These are phyloP conservation scores for Hyphopichia buzzinii DNA, from an alignment of 1,139 yeast species.

Conservation along the genomic window DNA sequence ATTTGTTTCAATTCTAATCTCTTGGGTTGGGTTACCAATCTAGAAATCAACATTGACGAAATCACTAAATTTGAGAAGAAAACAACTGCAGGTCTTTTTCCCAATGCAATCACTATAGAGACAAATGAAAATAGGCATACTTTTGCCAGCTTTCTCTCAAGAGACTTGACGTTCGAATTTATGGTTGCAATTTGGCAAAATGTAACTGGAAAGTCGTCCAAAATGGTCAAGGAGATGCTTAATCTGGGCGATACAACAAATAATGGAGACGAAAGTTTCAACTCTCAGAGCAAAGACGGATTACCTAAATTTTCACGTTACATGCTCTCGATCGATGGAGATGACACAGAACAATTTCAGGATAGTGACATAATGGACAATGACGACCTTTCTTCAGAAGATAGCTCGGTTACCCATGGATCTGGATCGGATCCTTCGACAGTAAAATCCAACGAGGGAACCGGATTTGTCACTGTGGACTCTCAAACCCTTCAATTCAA, in stretches of 20 bases:
- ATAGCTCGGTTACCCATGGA: conserved; percentile 4
- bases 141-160: conserved; percentile 83
- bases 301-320: conserved; percentile 24
- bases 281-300: conserved; percentile 7
- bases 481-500: conserved; percentile 26
- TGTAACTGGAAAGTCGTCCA: conserved; percentile 23
- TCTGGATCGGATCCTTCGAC: background rate
- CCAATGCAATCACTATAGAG: conserved; percentile 82
- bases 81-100: conserved; percentile 84
- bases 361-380: conserved; percentile 8
- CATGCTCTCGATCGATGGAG: conserved; percentile 35
- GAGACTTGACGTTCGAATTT: conserved; percentile 76
- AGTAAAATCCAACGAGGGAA: conserved; percentile 1
- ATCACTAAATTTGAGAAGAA: conserved; percentile 74
- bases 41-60: conserved; percentile 71
- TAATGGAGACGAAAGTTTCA: conserved; percentile 7
- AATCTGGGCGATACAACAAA: conserved; percentile 9
- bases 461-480: conserved; percentile 3
- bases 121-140: conserved; percentile 66
- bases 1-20: conserved; percentile 90
- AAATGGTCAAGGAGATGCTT: conserved; percentile 5
- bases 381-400: conserved; percentile 9
- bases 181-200: conserved; percentile 58
- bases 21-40: conserved; percentile 87
- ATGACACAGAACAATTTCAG: conserved; percentile 15